phyloP scores from a whole-genome alignment of 768 basidiomycete species.

The Pulveroboletus sp. region DNA sequence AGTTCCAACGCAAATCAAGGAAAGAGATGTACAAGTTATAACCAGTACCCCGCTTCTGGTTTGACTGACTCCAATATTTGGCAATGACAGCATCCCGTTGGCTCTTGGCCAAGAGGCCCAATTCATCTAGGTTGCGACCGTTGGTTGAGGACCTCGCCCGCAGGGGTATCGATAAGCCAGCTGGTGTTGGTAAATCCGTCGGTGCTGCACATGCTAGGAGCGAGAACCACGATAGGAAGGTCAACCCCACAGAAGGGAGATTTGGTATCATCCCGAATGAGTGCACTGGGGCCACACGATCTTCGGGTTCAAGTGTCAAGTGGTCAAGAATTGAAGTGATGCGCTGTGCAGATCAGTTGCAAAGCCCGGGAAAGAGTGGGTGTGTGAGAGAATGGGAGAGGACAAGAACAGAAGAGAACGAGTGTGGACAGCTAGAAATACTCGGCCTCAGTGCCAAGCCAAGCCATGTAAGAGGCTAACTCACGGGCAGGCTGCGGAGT shows the following conservation, averaged over 20 bases:
- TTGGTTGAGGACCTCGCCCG: conserved; percentile 10
- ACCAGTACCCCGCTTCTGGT: conserved; percentile 41
- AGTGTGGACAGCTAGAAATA: conserved; percentile 6
- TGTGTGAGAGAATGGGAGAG: neutral
- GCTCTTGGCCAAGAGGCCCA: conserved; percentile 34
- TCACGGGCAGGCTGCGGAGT: neutral
- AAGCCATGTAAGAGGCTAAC: neutral
- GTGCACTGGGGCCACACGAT: neutral
- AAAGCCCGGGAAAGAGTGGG: neutral
- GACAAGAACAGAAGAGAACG: neutral
- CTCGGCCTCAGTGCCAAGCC: neutral
- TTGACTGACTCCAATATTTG: conserved; percentile 42
- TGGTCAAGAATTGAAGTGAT: no score
- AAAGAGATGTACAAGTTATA: conserved; percentile 44
- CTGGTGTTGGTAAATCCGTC: neutral
- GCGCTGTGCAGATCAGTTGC: neutral
- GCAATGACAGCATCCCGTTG: conserved; percentile 39
- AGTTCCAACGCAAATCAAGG: neutral
- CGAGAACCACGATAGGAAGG: conserved; percentile 15
- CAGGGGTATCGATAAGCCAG: conserved; percentile 21
- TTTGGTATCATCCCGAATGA: conserved; percentile 12
- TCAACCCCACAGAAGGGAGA: conserved; percentile 4
- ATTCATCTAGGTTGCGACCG: conserved; percentile 3
- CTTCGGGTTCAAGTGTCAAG: neutral
- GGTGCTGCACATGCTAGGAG: conserved; percentile 13